Conservation (phyloP, 164 flowering plant genomes). For the Dillenia suffruticosa region DNA sequence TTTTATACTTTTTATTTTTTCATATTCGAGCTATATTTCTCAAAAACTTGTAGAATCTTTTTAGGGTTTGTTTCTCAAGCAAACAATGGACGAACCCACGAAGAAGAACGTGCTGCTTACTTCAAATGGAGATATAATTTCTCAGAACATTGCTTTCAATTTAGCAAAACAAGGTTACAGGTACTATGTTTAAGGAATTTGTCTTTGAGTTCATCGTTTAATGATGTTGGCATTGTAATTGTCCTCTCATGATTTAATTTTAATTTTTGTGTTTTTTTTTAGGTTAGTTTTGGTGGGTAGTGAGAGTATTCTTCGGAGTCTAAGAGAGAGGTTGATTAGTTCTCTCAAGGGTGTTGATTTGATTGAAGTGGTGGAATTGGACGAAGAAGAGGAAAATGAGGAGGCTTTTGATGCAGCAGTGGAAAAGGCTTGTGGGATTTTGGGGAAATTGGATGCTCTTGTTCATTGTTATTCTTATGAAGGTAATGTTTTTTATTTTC, state of each 20-base stretch:
- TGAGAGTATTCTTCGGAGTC: conserved; percentile 32
- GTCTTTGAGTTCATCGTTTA: not conserved
- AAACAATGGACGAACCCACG: conserved; percentile 29
- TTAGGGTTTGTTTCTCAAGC: too few species aligned
- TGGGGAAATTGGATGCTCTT: conserved; percentile 74
- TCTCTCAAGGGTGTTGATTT: conserved; percentile 24
- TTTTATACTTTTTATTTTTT: too few species aligned
- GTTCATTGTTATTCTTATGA: conserved; percentile 65
- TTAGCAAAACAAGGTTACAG: conserved; percentile 78
- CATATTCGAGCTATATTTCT: too few species aligned
- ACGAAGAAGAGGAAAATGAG: conserved; percentile 67
- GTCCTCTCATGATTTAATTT: not conserved
- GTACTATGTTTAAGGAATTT: conserved; percentile 18
- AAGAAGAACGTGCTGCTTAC: conserved; percentile 70
- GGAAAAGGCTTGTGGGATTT: conserved; percentile 39
- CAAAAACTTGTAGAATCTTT: too few species aligned
- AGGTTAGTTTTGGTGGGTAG: conserved; percentile 90
- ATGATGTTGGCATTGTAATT: not conserved
- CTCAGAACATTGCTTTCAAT: conserved; percentile 55
- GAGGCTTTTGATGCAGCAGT: conserved; percentile 57
- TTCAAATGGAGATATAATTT: conserved; percentile 72
- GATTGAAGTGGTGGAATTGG: conserved; percentile 67
- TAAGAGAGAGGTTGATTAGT: conserved; percentile 37
- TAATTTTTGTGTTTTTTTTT: conserved; percentile 1
- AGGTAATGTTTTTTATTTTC: conserved; percentile 33